Conservation (phyloP, 2,329 filamentous ascomycete genomes). For the Neurospora sp. region DNA sequence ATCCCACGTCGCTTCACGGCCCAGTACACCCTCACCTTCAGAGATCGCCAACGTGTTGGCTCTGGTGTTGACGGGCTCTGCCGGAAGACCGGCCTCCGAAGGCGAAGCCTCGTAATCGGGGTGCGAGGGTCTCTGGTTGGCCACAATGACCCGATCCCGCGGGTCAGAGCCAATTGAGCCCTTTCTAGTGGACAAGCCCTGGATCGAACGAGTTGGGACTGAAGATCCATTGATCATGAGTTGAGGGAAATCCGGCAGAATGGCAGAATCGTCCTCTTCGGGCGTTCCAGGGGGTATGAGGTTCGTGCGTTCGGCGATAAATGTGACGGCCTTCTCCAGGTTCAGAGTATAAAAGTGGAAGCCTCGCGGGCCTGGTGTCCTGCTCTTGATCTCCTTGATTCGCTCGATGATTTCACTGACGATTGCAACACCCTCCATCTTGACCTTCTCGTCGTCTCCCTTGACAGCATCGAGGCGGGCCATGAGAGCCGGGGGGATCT, state of each 20-base stretch:
- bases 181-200: slow-evolving; percentile 46
- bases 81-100: slow-evolving; percentile 66
- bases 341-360: slow-evolving; percentile 99
- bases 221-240: slow-evolving; percentile 41
- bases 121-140: slow-evolving; percentile 47
- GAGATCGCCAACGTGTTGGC: slow-evolving; percentile 87
- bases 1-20: slow-evolving; percentile 95
- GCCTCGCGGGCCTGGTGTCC: slow-evolving; percentile 52
- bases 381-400: slow-evolving; percentile 54
- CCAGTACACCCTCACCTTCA: slow-evolving; percentile 80
- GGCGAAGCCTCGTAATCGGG: slow-evolving; percentile 64
- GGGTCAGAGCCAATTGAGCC: slow-evolving; percentile 78
- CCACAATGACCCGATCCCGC: slow-evolving; percentile 78
- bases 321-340: slow-evolving; percentile 88
- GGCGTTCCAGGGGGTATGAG: slow-evolving; percentile 57
- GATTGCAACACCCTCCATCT: slow-evolving; percentile 70
- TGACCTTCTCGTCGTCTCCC: slow-evolving; percentile 72
- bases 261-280: slow-evolving; percentile 39
- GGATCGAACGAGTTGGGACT: slow-evolving; percentile 21
- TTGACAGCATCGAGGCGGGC: slow-evolving; percentile 61
- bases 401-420: slow-evolving; percentile 73
- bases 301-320: slow-evolving; percentile 77
- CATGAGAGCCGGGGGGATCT: slow-evolving; percentile 62
- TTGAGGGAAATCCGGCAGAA: slow-evolving; percentile 34
- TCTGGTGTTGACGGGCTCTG: slow-evolving; percentile 62